phyloP scores from a whole-genome alignment of 2,329 filamentous ascomycete genomes.

The Xylariales sp. region DNA sequence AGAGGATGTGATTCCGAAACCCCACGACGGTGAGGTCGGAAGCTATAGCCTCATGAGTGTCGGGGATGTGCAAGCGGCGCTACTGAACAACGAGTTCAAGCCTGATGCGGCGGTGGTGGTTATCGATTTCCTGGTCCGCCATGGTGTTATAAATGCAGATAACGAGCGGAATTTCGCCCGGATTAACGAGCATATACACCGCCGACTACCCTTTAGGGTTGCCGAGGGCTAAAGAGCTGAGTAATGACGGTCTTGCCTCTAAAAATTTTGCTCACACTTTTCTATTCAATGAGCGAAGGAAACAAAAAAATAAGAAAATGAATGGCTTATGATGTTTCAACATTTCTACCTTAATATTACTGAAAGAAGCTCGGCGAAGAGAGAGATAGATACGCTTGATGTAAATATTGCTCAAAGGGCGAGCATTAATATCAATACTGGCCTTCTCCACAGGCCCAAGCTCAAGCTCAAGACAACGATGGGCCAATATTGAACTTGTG shows the following conservation, averaged over 20 bases:
- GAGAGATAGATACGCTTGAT: constrained; percentile 1
- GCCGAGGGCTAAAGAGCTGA: constrained; percentile 13
- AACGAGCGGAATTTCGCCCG: constrained; percentile 79
- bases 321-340: constrained; percentile 4
- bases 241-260: background rate
- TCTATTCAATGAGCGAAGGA: background rate
- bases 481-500: background rate
- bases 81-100: constrained; percentile 81
- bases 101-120: constrained; percentile 83
- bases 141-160: constrained; percentile 78
- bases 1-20: constrained; percentile 68
- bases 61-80: constrained; percentile 66
- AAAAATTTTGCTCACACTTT: background rate
- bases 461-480: background rate
- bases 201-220: constrained; percentile 54
- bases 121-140: constrained; percentile 84
- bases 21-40: constrained; percentile 82
- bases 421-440: background rate
- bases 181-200: constrained; percentile 64
- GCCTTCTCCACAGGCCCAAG: background rate
- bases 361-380: background rate
- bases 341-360: constrained; percentile 12
- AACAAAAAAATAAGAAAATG: background rate
- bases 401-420: constrained; percentile 3
- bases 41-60: constrained; percentile 77